Conservation (phyloP, 1,284 basidiomycete genomes). For the Melanopsichium pennsylvanicum region DNA sequence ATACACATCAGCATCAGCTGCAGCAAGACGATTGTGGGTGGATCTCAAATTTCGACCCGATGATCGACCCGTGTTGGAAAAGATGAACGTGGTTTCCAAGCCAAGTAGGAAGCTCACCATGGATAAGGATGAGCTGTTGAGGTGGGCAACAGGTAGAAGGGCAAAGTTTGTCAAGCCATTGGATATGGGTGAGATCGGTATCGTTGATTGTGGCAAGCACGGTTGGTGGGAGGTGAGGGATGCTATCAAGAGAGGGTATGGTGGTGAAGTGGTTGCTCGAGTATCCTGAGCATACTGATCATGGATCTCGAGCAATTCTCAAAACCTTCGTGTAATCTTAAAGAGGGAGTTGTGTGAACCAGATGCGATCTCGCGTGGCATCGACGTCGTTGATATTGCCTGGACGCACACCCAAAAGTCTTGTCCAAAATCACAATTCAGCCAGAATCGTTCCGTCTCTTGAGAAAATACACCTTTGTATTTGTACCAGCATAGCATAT, state of each 20-base stretch:
- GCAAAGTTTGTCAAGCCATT: constrained; percentile 74
- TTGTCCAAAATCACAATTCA: too few species aligned
- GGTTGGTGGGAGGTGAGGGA: constrained; percentile 67
- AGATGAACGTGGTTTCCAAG: constrained; percentile 78
- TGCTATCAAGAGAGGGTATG: constrained; percentile 65
- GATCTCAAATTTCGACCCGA: constrained; percentile 83
- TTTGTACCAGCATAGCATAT: constrained; percentile 30
- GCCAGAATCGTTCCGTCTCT: too few species aligned
- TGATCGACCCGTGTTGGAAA: constrained; percentile 78
- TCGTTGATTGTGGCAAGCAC: constrained; percentile 74
- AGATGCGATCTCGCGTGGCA: too few species aligned
- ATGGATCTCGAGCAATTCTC: too few species aligned
- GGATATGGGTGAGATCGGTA: constrained; percentile 85
- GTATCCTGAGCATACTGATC: constrained; percentile 59
- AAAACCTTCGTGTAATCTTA: too few species aligned
- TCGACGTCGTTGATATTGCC: neutral
- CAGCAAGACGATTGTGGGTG: constrained; percentile 75
- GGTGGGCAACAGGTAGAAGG: constrained; percentile 71
- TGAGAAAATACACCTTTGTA: constrained; percentile 17
- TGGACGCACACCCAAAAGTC: too few species aligned
- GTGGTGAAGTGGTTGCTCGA: constrained; percentile 67
- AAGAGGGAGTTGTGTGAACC: too few species aligned
- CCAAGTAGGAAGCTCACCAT: constrained; percentile 79
- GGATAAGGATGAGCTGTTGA: constrained; percentile 75
- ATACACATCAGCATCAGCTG: constrained; percentile 70